Percentiles rank a stretch among this genome's conserved stretches.
phyloP scores from a whole-genome alignment of 73 alveolate species.

The Effrenium voratum region DNA sequence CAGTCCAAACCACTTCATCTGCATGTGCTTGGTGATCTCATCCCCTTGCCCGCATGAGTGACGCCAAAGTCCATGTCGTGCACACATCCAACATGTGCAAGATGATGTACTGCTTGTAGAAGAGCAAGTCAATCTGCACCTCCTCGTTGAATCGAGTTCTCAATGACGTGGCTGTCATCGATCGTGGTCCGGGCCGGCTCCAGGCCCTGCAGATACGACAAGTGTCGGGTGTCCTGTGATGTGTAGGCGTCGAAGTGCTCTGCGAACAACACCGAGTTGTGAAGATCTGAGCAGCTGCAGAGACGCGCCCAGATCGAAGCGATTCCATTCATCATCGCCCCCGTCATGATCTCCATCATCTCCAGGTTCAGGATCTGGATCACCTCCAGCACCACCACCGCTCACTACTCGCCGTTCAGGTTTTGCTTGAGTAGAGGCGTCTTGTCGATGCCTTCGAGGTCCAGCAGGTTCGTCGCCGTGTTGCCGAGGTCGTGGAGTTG shows the following conservation, averaged over 20 bases:
- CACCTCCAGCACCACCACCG: too few relatives aligned
- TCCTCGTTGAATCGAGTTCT: background rate
- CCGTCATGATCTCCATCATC: background rate
- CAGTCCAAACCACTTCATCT: background rate
- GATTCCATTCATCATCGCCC: background rate
- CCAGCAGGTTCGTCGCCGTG: too few relatives aligned
- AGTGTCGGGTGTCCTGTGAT: background rate
- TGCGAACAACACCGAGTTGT: background rate
- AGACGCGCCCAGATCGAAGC: background rate
- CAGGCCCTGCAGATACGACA: background rate
- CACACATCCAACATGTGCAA: background rate
- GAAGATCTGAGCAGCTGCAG: background rate
- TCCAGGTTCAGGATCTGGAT: background rate
- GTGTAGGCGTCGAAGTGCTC: background rate
- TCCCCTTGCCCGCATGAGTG: background rate
- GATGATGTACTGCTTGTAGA: background rate
- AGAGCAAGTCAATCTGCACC: background rate
- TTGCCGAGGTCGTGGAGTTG: too few relatives aligned
- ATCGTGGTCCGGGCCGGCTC: background rate
- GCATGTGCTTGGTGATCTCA: background rate
- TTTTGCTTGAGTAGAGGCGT: background rate
- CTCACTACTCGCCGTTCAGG: background rate
- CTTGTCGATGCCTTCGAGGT: background rate
- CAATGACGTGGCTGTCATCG: background rate
- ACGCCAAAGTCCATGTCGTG: background rate